Evolutionary conservation across 2,329 filamentous ascomycete genomes (phyloP), one percentile per base, ranked within the genome.

Genomic region (Fusarium concolor): DNA sequence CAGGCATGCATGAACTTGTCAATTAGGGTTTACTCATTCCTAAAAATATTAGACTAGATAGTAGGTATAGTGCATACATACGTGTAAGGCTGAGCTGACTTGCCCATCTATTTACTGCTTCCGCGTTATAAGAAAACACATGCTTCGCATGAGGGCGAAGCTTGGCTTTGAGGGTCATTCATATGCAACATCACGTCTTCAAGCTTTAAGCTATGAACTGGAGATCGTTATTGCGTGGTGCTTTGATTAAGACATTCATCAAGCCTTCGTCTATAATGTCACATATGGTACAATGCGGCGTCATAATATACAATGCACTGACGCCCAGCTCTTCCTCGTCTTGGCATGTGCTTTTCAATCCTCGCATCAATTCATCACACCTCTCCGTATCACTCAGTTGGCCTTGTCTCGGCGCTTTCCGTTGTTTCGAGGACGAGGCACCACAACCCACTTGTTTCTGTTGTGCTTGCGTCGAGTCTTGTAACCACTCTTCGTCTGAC

Each of bases 391-490:
- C 39, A 65, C 72, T 73, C 72, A 79, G 41, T 75, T 74, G 37
- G 76, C 87, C 84, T 92, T 92, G 77, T 85, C 82, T 80, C 90
- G 89, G 76, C 94, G 89, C 85, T 95, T 96, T 80, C 95, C 95
- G 81, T 97, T 91, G 83, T 97, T 98, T 75, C 96, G 90, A 57
- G 88, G 87, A 74, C 94, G 89, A 62, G 94, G 87, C 67, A 91
- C 88, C 46, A 98, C 93, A 68, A 99, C 92, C 83, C 91, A 94
- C 78, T 92, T 96, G 85, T 98, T 97, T 81, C 91, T 82, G 79
- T 97, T 97, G 81, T 90, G 87, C 84, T 92, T 96, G 74, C 89
- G 89, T 71, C 95, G 89, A 45, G 95, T 97, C 87, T 97, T 98
- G 88, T 91, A 97, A 67, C 92, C 92, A 79, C 90, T 89, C 86